Evolutionary conservation across 768 basidiomycete genomes (phyloP), one percentile per base, ranked within the genome.

Genomic region (Candolleomyces aberdarensis): DNA sequence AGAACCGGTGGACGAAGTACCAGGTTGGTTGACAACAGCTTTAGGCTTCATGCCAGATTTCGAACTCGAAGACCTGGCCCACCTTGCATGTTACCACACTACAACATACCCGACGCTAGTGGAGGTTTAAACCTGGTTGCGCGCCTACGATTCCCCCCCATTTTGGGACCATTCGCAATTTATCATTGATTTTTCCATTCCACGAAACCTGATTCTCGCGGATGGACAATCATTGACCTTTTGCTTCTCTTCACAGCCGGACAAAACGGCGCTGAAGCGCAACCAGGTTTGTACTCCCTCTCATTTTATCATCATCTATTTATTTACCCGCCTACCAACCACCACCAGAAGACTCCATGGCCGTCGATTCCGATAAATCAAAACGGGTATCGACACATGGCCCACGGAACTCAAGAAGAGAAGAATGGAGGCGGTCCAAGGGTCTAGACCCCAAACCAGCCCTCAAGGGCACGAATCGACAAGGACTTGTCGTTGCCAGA

Each of bases 381-480:
- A 70, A 70, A 53, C 71, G 70, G 20, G 79, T 94, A 63, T 94
- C 93, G 9, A 96, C 94, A 3, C 91, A 94, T 66, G 94, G 93
- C 13, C 83, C 87, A 3, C 85, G 92, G 36, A 78, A 80, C 54
- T 89, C 91, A 52, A 78, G 94, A 62, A 80, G 91, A 63, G 93
- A 94, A 70, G 80, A 85, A 64, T 96, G 94, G 94, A 78, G 92
- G 70, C 75, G 75, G 59, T 88, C 92, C 22, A 96, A 94, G 70
- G 94, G 94, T 32, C 68, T 91, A 72, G 68, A 76, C 8, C 74
- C 85, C 26, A 71, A 82, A 64, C 78, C 83, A 8, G 78, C 77
- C 62, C 70, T 79, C 9, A 76, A 71, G 44, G 84, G 82, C 39
- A 81, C 87, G 80, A 91, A 90, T 67, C 80, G 86, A 41, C 88